These are phyloP conservation scores for Agastache rugosa DNA, from an alignment of 257 asterid species.

Conservation along the genomic window DNA sequence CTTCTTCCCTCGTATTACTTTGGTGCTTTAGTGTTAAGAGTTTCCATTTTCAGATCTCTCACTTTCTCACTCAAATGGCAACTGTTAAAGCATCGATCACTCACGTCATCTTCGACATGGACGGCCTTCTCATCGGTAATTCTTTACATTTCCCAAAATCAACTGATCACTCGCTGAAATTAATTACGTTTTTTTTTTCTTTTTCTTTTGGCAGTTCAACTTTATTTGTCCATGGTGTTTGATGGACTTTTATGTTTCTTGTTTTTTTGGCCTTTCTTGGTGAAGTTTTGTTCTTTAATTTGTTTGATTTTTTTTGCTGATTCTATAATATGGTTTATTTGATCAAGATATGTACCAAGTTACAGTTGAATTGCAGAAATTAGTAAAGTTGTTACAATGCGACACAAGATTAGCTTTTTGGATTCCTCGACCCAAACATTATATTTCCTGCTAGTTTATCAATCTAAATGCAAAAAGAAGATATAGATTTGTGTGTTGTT, in stretches of 20 bases:
- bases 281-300: not conserved
- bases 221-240: not conserved
- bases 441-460: not conserved
- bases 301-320: constrained; percentile 10
- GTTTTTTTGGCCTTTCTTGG: not conserved
- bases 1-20: no score
- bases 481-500: not conserved
- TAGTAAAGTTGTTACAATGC: not conserved
- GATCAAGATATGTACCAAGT: not conserved
- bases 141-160: constrained; percentile 17
- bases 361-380: not conserved
- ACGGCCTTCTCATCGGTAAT: constrained; percentile 90
- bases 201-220: not conserved
- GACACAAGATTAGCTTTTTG: not conserved
- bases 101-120: constrained; percentile 96
- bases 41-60: no score
- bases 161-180: constrained; percentile 4
- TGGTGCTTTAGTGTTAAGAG: no score
- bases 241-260: not conserved
- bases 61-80: constrained; percentile 52
- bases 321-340: constrained; percentile 6
- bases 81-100: constrained; percentile 58
- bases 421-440: not conserved
- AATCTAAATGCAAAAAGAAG: not conserved
- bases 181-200: not conserved